Evolutionary conservation across 345 rosid genomes (phyloP), one percentile per base, ranked within the genome.

Genomic region (Salix arbutifolia): DNA sequence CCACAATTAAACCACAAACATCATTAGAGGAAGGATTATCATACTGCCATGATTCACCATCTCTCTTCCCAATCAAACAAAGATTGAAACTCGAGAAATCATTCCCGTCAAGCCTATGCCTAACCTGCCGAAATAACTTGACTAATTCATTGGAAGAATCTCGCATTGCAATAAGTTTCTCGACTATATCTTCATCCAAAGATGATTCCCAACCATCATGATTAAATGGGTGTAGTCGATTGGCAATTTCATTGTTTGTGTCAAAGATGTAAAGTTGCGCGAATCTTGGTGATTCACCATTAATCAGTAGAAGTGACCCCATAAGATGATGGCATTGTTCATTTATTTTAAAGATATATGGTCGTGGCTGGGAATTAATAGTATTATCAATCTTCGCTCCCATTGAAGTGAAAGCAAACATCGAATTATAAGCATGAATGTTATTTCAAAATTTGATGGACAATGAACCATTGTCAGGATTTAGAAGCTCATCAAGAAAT

Each of bases 231-330:
- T 28, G 3, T 0, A 68, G 2, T 4, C 76, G 3, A n/a, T 75
- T 80, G 0, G 9, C 2, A 0, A 70, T 4, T 18, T 75, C 72
- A 48, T 80, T 13, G 0, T 44, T 0, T 1, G 38, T 70, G 21
- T 80, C 79, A 13, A 50, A 70, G 0, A 80, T 21, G 26, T 75
- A 80, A 0, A 75, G 31, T 21, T 80, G 48, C 1, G 67, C 42
- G 70, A 70, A 80, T 0, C 6, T 23, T 0, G 52, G 60, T 0
- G 0, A 0, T 1, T 5, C 0, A 5, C 64, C 50, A 1, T 33
- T 25, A 1, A 8, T 1, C 0, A 56, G 77, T 0, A 62, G 14
- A 4, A 79, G 3, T 18, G 78, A 68, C 0, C 78, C 75, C 3
- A 74, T 67, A 5, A 3, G 2, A 46, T 79, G 78, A 7, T 30